Evolutionary conservation across 768 basidiomycete species (phyloP).

Genomic region (Termitomyces sp.): DNA sequence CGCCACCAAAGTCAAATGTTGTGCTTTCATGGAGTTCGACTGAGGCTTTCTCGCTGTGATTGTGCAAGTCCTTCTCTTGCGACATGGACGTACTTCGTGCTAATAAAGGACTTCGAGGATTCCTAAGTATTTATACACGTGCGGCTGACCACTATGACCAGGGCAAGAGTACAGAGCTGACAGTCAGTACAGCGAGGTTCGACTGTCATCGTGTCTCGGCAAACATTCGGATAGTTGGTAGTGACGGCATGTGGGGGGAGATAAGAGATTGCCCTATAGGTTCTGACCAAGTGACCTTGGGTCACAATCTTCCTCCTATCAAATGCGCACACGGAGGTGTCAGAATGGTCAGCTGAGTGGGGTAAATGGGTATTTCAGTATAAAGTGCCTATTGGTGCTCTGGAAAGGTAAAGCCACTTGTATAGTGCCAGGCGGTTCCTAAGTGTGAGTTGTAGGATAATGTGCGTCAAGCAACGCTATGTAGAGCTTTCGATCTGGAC

Average conservation of each 20-base stretch:
- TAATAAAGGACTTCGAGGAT: too few relatives aligned
- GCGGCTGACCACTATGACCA: neutral
- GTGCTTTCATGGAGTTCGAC: slow-evolving; percentile 16
- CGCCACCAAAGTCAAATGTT: too few relatives aligned
- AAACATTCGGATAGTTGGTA: neutral
- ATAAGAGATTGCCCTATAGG: neutral
- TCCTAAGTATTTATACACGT: neutral
- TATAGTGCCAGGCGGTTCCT: neutral
- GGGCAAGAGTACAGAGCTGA: neutral
- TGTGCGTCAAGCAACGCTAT: neutral
- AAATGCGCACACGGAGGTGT: neutral
- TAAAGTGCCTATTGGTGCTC: neutral
- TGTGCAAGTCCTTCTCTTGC: slow-evolving; percentile 14
- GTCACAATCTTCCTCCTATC: neutral
- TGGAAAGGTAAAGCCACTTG: neutral
- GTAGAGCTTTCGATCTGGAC: too few relatives aligned
- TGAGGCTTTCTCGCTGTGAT: slow-evolving; percentile 19
- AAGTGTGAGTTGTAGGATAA: neutral
- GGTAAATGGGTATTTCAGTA: neutral
- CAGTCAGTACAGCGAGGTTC: too few relatives aligned
- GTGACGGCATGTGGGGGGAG: neutral
- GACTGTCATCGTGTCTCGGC: too few relatives aligned
- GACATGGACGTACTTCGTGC: slow-evolving; percentile 11
- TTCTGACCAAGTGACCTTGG: neutral
- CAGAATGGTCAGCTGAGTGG: neutral